phyloP scores from a whole-genome alignment of 306 rosid genomes.

The Prunus salicina region DNA sequence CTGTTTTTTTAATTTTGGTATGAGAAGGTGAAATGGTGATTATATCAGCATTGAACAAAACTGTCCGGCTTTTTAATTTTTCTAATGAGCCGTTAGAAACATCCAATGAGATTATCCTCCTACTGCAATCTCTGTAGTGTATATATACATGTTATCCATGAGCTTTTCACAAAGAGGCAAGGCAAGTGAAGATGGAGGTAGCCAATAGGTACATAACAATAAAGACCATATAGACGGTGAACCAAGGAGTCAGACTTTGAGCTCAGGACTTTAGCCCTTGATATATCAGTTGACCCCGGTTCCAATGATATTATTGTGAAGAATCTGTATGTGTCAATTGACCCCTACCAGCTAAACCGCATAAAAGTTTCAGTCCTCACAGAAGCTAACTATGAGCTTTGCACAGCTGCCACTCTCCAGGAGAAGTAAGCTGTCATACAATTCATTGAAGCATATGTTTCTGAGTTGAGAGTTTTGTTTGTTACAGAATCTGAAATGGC shows the following conservation, averaged over 20 bases:
- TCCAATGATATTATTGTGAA: constrained; percentile 47
- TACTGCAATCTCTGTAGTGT: no score
- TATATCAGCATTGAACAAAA: not conserved
- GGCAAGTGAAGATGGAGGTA: constrained; percentile 43
- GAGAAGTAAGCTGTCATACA: constrained; percentile 29
- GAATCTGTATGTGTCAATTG: constrained; percentile 59
- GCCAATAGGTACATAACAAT: constrained; percentile 42
- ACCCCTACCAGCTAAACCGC: constrained; percentile 62
- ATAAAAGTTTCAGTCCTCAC: constrained; percentile 50
- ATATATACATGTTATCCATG: not conserved
- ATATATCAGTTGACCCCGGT: constrained; percentile 28
- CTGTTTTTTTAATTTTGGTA: no score
- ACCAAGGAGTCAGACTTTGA: constrained; percentile 52
- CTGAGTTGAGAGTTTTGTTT: not conserved
- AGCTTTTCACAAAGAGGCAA: not conserved
- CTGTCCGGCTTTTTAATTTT: constrained; percentile 3
- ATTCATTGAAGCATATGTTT: not conserved
- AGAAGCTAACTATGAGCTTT: constrained; percentile 21
- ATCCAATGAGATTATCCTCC: no score
- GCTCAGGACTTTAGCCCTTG: constrained; percentile 32
- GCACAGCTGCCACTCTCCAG: constrained; percentile 33
- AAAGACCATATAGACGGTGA: constrained; percentile 41
- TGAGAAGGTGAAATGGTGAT: no score
- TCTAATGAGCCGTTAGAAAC: not conserved
- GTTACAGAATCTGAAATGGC: not conserved